Evolutionary conservation across 441 rosid genomes (phyloP), one percentile per base, ranked within the genome.

Genomic region (Pelargonium cotyledonis): DNA sequence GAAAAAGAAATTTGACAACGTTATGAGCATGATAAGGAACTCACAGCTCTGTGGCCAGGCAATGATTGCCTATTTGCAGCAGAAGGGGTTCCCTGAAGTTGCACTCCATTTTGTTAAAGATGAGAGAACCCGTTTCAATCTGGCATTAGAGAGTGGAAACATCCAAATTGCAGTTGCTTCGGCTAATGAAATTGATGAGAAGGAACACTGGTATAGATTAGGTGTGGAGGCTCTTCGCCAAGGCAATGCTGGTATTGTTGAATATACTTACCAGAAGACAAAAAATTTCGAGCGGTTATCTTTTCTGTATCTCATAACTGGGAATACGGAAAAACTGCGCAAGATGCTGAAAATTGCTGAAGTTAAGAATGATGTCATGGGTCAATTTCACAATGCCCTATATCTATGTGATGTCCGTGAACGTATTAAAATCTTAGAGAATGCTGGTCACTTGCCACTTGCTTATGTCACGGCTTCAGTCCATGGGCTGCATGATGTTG

Each of bases 181-280:
- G 19, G 97, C 97, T 15, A 91, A 88, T 78, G 86, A 86, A 83
- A 91, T 91, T 72, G 95, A 91, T 65, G 97, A 91, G 80, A 91
- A 86, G 75, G 97, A 89, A 65, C 92, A 86, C 75, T 91, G 96
- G 97, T 89, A 91, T 51, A 84, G 88, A 70, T 75, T 91, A 68
- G 97, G 97, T 31, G 97, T 91, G 73, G 97, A 91, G 84, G 96
- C 97, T 71, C 97, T 91, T 77, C 95, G 96, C 66, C 97, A 91
- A 74, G 97, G 97, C 21, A 89, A 91, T 82, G 81, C 90, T 2
- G 85, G 89, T 68, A 91, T 91, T 71, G 96, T 89, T 69, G 97
- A 91, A 73, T 91, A 89, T 74, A 92, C 97, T 6, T 91, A 91
- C 77, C 97, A 89, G 86, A 85, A 88, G 85, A 91, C 97, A 8